Base-by-base conservation (phyloP, 2,329 filamentous ascomycete genomes). In the Alternaria brassicicola region DNA sequence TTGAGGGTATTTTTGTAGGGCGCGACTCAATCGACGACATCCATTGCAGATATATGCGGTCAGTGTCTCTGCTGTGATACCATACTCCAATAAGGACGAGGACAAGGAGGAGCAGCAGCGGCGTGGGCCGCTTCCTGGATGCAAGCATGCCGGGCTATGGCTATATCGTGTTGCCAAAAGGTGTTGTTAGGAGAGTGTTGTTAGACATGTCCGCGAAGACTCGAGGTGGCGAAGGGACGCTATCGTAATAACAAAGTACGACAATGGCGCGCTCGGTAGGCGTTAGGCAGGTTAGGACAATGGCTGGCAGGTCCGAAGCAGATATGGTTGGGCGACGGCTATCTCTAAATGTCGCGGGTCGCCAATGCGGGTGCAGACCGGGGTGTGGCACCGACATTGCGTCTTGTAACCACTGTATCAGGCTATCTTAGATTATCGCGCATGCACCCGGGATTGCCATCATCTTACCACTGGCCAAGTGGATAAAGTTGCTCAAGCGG, bases 41-140 rank as follows among this genome's bases (percentile, higher is more conserved):
- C 69, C 73, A 73, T 38, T 70, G 67, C 39, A 67, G 33, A 60
- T 75, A 74, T 52, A 74, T 63, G 61, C 59, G 66, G 59, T 72
- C 62, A 43, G 68, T 61, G 61, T 70, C 50, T 54, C 59, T 64
- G 50, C 58, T 67, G 62, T 70, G 70, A 64, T 71, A 71, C 65
- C 69, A 65, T 60, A 72, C 41, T 59, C 72, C 45, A 52, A 72
- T 39, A 52, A 75, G 49, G 52, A 70, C 36, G 59, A 76, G 50
- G 6, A 65, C 60, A 55, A 71, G 33, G 58, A 62, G 61, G 28
- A 70, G 58, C 31, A 76, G 66, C 62, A 77, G 58, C 51, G 70
- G 69, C 58, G 72, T 52, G 30, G 69, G 68, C 25, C 72, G 69
- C 62, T 71, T 75, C 51, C 71, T 68, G 49, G 72, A 65, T 21